Percentiles rank a stretch among this genome's conserved stretches.
Conservation (phyloP, 2,329 filamentous ascomycete genomes). For the Westerdykella ornata region DNA sequence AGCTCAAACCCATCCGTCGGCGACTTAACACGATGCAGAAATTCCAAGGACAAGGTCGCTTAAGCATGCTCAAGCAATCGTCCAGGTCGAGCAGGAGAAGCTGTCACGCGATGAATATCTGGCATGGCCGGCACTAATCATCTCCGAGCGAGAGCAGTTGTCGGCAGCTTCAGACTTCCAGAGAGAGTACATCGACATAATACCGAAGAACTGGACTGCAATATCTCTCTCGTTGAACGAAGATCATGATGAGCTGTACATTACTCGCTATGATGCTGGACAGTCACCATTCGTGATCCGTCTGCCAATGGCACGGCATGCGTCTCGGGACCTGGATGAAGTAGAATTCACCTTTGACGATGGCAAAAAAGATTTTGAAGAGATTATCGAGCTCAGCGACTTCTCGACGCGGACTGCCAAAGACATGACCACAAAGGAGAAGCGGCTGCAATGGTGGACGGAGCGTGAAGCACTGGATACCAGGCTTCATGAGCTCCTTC, state of each 20-base stretch:
- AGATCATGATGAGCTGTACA: constrained; percentile 72
- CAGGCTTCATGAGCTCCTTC: constrained; percentile 68
- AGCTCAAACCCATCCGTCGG: not conserved
- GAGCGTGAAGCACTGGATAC: constrained; percentile 73
- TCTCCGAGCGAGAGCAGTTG: constrained; percentile 29
- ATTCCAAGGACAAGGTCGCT: constrained; percentile 63
- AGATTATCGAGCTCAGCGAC: constrained; percentile 78
- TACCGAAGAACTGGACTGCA: constrained; percentile 76
- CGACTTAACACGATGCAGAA: constrained; percentile 43
- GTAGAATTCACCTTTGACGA: constrained; percentile 79
- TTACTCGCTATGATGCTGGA: constrained; percentile 73
- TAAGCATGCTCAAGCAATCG: constrained; percentile 56
- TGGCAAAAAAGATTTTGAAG: constrained; percentile 69
- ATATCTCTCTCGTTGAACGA: constrained; percentile 81
- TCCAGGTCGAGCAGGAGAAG: constrained; percentile 44
- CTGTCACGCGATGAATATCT: constrained; percentile 31
- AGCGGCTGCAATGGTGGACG: constrained; percentile 82
- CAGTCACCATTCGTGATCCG: constrained; percentile 79
- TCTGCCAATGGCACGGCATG: constrained; percentile 75
- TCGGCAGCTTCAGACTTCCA: constrained; percentile 55
- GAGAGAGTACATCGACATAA: constrained; percentile 73
- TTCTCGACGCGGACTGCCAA: constrained; percentile 69
- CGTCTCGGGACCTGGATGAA: constrained; percentile 69
- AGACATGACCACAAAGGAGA: constrained; percentile 65
- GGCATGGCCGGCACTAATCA: constrained; percentile 37